These are phyloP conservation scores for Talaromyces nanjingensis DNA, from an alignment of 495 filamentous ascomycete species.

Conservation along the genomic window DNA sequence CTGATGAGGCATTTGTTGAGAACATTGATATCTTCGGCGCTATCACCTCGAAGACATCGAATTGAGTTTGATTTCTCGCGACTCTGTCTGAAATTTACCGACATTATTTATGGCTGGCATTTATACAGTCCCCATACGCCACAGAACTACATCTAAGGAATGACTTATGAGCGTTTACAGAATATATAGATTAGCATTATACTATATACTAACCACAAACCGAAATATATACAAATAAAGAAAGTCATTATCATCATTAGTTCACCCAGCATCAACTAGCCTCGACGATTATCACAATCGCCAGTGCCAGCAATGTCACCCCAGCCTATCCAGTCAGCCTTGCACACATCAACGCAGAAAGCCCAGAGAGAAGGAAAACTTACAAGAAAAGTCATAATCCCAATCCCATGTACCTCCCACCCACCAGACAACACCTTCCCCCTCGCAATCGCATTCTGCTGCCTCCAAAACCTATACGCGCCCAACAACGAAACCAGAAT, in stretches of 20 bases:
- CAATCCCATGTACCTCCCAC: slow-evolving; percentile 57
- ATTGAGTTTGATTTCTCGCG: no score
- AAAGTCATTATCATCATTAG: not conserved
- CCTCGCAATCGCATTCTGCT: slow-evolving; percentile 58
- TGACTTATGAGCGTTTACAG: not conserved
- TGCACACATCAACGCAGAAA: not conserved
- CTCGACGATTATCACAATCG: slow-evolving; percentile 24
- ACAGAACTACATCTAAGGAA: not conserved
- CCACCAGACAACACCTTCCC: slow-evolving; percentile 62
- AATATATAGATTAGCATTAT: not conserved
- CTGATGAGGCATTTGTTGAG: not conserved
- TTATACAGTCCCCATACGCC: not conserved
- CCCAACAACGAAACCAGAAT: slow-evolving; percentile 52
- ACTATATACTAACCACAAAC: not conserved
- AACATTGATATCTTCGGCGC: slow-evolving; percentile 3
- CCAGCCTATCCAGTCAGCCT: slow-evolving; percentile 15
- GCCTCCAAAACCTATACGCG: slow-evolving; percentile 59
- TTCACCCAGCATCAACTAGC: slow-evolving; percentile 10
- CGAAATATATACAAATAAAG: not conserved
- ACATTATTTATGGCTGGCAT: not conserved
- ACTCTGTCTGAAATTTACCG: not conserved
- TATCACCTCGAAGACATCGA: not conserved
- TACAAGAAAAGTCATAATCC: slow-evolving; percentile 41
- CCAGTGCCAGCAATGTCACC: slow-evolving; percentile 22
- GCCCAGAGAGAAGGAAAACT: slow-evolving; percentile 16